These are phyloP conservation scores for Cyberlindnera xylosilytica DNA, from an alignment of 805 yeast species.

Conservation along the genomic window DNA sequence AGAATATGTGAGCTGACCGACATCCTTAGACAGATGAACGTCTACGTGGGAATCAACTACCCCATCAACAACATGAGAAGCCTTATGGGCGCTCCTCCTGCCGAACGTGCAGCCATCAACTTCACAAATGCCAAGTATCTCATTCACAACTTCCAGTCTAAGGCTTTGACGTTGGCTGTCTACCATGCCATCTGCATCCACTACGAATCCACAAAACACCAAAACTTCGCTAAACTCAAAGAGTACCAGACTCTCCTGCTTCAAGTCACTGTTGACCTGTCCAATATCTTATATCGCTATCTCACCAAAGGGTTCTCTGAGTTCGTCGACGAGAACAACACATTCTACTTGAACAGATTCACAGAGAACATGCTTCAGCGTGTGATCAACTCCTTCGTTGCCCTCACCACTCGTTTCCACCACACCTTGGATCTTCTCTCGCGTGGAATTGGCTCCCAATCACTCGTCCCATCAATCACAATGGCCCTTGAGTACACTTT, in stretches of 20 bases:
- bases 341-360: constrained; percentile 17
- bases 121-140: constrained; percentile 16
- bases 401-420: constrained; percentile 18
- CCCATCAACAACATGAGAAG: constrained; percentile 7
- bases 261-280: constrained; percentile 12
- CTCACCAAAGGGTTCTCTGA: constrained; percentile 14
- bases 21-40: constrained; percentile 16
- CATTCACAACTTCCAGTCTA: constrained; percentile 17
- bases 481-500: constrained; percentile 6
- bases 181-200: constrained; percentile 21
- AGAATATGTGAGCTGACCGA: constrained; percentile 18
- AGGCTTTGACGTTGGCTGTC: constrained; percentile 18
- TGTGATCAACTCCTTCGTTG: constrained; percentile 14
- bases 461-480: neutral
- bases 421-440: constrained; percentile 22
- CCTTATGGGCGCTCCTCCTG: constrained; percentile 1
- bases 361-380: constrained; percentile 22
- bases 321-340: constrained; percentile 17
- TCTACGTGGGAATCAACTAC: constrained; percentile 19
- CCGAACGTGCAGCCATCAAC: constrained; percentile 8
- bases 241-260: constrained; percentile 7
- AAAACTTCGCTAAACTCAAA: constrained; percentile 13
- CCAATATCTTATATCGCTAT: constrained; percentile 17
- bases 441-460: constrained; percentile 14
- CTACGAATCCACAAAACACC: constrained; percentile 19